Percentiles rank a stretch among this genome's conserved stretches.
Evolutionary conservation across 257 asterid genomes (phyloP).

Genomic region (Solanum habrochaites): DNA sequence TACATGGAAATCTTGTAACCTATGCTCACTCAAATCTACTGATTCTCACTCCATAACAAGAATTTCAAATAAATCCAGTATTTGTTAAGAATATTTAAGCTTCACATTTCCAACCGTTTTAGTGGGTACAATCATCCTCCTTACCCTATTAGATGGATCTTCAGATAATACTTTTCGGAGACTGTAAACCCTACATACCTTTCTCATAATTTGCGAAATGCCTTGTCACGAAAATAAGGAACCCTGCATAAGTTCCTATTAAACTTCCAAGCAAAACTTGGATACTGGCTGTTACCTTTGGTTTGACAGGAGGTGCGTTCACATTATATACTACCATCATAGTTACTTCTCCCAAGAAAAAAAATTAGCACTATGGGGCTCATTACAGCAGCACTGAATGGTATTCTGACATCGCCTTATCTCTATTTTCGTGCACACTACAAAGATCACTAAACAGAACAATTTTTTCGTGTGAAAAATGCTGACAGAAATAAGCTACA

Average conservation of each 20-base stretch:
- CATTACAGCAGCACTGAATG: background rate
- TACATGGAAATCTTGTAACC: no score
- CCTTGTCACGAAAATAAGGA: background rate
- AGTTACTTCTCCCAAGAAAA: background rate
- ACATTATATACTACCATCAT: background rate
- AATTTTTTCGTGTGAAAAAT: background rate
- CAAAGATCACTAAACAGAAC: background rate
- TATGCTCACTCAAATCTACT: no score
- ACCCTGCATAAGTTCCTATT: background rate
- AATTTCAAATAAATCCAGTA: no score
- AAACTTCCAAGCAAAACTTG: background rate
- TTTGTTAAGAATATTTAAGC: no score
- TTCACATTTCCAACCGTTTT: no score
- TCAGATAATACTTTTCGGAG: background rate
- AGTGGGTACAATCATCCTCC: no score
- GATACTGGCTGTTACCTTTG: background rate
- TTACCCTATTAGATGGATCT: no score
- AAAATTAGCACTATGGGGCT: background rate
- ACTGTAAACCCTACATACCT: background rate
- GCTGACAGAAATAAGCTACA: background rate
- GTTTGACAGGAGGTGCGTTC: background rate
- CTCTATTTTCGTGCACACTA: background rate
- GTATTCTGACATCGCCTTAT: background rate
- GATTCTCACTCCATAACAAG: no score
- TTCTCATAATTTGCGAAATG: no score